These are phyloP conservation scores for Rhizophora mangle DNA, from an alignment of 345 rosid species.

Conservation along the genomic window DNA sequence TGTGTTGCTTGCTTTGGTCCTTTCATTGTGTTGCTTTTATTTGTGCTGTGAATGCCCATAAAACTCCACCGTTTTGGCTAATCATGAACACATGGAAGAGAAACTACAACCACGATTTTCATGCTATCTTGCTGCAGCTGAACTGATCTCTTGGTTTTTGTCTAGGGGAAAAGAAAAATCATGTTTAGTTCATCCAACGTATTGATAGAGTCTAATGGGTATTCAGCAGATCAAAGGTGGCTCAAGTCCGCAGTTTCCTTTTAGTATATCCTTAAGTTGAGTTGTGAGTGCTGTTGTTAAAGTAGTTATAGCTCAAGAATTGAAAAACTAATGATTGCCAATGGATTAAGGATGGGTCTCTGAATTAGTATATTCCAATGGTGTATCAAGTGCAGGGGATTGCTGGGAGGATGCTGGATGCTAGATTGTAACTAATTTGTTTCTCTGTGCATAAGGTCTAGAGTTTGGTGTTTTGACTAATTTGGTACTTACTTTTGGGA, in stretches of 20 bases:
- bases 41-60: neutral
- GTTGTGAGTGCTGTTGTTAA: slow-evolving; percentile 38
- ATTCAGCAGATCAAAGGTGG: no score
- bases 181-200: neutral
- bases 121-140: neutral
- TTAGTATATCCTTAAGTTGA: no score
- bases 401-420: slow-evolving; percentile 19
- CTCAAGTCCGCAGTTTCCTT: no score
- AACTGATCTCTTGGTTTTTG: neutral
- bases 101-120: neutral
- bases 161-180: neutral
- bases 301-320: neutral
- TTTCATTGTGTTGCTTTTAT: neutral
- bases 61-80: no score
- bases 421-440: no score
- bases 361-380: no score
- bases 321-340: no score
- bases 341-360: no score
- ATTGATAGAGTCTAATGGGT: neutral
- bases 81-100: neutral
- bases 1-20: neutral
- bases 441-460: no score
- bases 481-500: no score
- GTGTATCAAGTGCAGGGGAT: slow-evolving; percentile 1
- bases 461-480: no score